Evolutionary conservation across 2,329 filamentous ascomycete genomes (phyloP), one percentile per base, ranked within the genome.

Genomic region (Trichophyton schoenleinii): DNA sequence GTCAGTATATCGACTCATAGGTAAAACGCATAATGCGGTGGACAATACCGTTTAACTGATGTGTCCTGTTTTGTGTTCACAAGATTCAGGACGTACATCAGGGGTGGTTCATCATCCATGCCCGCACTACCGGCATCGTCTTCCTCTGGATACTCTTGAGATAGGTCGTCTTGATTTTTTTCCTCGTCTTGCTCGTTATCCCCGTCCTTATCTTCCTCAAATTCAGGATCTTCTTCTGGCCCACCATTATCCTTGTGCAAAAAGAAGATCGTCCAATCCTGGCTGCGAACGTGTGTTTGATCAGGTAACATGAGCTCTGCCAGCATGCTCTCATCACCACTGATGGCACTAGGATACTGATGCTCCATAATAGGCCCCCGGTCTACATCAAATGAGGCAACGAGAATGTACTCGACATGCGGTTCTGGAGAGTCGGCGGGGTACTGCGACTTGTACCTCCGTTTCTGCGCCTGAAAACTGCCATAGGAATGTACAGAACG

Each of bases 231-330:
- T 34, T 91, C 88, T 63, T 95, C 91, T 62, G 89, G 87, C 58
- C 87, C 85, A 63, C 85, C 91, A 2, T 87, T 89, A 72, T 99
- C 94, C 73, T 97, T 97, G 77, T 99, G 94, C 61, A 99, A 74
- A 72, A 99, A 99, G 78, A 99, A 99, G 61, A 97, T 96, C 48
- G 94, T 99, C 94, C 94, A 99, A 73, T 99, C 94, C 75, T 97
- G 91, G 70, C 88, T 92, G 44, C 94, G 84, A 64, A 94, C 85
- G 75, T 99, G 94, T 22, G 92, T 91, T 75, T 97, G 92, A 74
- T 99, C 94, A 0, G 94, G 94, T 72, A 99, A 78, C 94, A 99
- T 99, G 70, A 99, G 83, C 78, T 99, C 94, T 5, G 94, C 94
- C 70, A 99, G 77, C 91, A 97, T 97, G 70, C 95, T 88, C 77